Percentiles rank a stretch among this genome's conserved stretches.
These are phyloP conservation scores for Termitomyces sp. DNA, from an alignment of 768 basidiomycete species.

Conservation along the genomic window DNA sequence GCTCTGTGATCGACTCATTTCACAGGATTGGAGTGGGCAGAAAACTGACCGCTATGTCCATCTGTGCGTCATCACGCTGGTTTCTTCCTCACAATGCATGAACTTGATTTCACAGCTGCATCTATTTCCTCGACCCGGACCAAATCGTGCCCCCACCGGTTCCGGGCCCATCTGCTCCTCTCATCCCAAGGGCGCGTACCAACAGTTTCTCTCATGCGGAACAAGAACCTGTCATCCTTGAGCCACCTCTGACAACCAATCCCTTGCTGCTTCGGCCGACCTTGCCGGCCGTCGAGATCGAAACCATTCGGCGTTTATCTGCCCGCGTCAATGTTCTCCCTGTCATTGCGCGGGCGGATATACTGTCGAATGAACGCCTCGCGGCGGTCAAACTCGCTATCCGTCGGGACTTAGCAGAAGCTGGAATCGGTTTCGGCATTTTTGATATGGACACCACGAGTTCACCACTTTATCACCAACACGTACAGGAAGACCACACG, in stretches of 20 bases:
- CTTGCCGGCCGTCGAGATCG: conserved; percentile 65
- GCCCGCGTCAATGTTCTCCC: conserved; percentile 84
- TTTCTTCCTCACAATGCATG: conserved; percentile 12
- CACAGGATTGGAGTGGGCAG: conserved; percentile 65
- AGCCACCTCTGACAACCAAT: conserved; percentile 72
- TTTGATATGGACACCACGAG: conserved; percentile 63
- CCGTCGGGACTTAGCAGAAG: conserved; percentile 73
- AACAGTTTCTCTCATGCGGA: conserved; percentile 70
- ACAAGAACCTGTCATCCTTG: conserved; percentile 71
- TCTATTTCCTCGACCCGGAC: conserved; percentile 87
- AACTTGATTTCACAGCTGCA: conserved; percentile 47
- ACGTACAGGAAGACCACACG: conserved; percentile 37
- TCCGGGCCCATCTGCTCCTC: conserved; percentile 59
- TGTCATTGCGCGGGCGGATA: conserved; percentile 77
- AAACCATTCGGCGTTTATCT: conserved; percentile 73
- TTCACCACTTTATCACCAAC: conserved; percentile 35
- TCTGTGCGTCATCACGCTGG: conserved; percentile 45
- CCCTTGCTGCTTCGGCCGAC: conserved; percentile 62
- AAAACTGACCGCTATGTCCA: conserved; percentile 76
- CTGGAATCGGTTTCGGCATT: conserved; percentile 85
- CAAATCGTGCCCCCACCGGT: conserved; percentile 67
- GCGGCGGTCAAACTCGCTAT: conserved; percentile 75
- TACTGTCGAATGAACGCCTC: conserved; percentile 76
- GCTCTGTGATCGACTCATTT: conserved; percentile 14
- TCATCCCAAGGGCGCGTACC: conserved; percentile 61